Evolutionary conservation across 495 filamentous ascomycete genomes (phyloP).

Genomic region (Evernia prunastri): DNA sequence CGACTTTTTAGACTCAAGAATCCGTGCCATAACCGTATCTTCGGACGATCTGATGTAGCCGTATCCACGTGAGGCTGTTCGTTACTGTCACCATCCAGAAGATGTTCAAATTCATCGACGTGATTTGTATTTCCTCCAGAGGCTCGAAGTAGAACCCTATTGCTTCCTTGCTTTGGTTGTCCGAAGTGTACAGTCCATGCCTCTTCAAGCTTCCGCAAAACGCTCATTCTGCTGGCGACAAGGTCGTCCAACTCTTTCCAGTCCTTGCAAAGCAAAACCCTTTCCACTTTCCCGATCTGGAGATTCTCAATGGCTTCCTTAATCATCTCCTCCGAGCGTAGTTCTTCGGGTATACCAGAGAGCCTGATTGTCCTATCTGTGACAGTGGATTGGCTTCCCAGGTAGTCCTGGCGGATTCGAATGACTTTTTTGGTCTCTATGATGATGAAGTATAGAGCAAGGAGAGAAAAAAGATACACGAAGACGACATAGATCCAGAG

Average conservation of each 20-base stretch:
- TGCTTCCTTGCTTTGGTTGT: slow-evolving; percentile 25
- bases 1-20: slow-evolving; percentile 63
- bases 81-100: slow-evolving; percentile 45
- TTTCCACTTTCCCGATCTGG: slow-evolving; percentile 88
- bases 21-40: slow-evolving; percentile 70
- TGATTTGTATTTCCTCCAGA: slow-evolving; percentile 17
- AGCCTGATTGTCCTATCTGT: slow-evolving; percentile 91
- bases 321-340: slow-evolving; percentile 75
- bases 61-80: slow-evolving; percentile 27
- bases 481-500: slow-evolving; percentile 93
- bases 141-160: slow-evolving; percentile 9
- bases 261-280: slow-evolving; percentile 76
- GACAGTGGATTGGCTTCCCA: slow-evolving; percentile 86
- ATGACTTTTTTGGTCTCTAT: slow-evolving; percentile 79
- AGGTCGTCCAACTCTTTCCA: slow-evolving; percentile 79
- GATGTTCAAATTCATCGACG: slow-evolving; percentile 43
- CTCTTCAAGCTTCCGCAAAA: slow-evolving; percentile 72
- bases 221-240: slow-evolving; percentile 57
- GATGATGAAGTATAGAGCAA: slow-evolving; percentile 78
- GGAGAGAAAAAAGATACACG: slow-evolving; percentile 78
- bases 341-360: slow-evolving; percentile 75
- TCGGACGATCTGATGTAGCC: slow-evolving; percentile 53
- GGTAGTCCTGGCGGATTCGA: slow-evolving; percentile 76
- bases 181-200: slow-evolving; percentile 71
- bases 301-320: slow-evolving; percentile 82